Percentiles rank a stretch among this genome's conserved stretches.
Evolutionary conservation across 192 early-diverging fungal genomes (phyloP).

Genomic region (Diversispora epigaea): DNA sequence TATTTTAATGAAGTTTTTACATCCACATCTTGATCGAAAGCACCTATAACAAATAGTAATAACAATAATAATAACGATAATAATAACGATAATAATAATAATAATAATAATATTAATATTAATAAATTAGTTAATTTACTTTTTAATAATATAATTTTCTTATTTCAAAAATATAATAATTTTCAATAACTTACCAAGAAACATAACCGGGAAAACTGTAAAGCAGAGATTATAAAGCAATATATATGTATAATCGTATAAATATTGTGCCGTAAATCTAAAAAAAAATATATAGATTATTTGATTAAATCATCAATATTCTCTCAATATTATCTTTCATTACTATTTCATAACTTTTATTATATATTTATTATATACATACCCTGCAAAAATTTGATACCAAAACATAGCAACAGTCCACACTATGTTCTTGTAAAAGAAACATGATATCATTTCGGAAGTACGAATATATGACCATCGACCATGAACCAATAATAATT

Average conservation of each 20-base stretch:
- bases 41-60: conserved; percentile 53
- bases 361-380: conserved; percentile 32
- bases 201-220: conserved; percentile 79
- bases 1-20: conserved; percentile 62
- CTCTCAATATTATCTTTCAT: too few species aligned
- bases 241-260: conserved; percentile 88
- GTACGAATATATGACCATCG: conserved; percentile 88
- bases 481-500: conserved; percentile 88
- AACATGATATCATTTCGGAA: conserved; percentile 84
- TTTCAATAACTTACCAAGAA: conserved; percentile 42
- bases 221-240: conserved; percentile 87
- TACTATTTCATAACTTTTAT: too few species aligned
- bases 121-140: not conserved
- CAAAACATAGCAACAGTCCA: conserved; percentile 87
- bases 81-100: too few species aligned
- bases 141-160: too few species aligned
- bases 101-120: not conserved
- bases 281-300: too few species aligned
- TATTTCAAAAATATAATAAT: not conserved
- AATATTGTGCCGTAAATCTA: conserved; percentile 72
- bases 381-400: conserved; percentile 87
- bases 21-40: conserved; percentile 84
- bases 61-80: too few species aligned
- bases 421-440: conserved; percentile 95
- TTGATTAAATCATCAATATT: too few species aligned